A percentile compares a stretch with the other conserved stretches of the same genome.
These are phyloP conservation scores for Fragosphaeria purpurea DNA, from an alignment of 2,329 filamentous ascomycete species.

Conservation along the genomic window DNA sequence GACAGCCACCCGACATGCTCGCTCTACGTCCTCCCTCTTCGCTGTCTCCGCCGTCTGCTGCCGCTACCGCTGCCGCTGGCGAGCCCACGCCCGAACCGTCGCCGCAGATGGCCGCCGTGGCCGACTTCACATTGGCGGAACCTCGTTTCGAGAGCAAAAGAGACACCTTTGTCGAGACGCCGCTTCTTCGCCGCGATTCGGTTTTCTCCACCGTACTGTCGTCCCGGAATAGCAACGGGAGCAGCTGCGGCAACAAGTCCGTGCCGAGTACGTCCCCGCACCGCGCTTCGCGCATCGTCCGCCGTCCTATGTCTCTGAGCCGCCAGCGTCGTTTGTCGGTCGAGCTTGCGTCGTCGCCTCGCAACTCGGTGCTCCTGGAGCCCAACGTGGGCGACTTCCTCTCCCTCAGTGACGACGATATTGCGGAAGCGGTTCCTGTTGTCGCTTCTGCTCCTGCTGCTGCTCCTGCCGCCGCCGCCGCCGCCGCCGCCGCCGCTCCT, in stretches of 20 bases:
- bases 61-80: no score
- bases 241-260: not conserved
- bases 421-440: constrained; percentile 32
- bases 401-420: constrained; percentile 46
- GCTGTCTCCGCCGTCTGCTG: no score
- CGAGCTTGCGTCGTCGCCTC: constrained; percentile 14
- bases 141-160: no score
- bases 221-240: not conserved
- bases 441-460: not conserved
- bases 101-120: not conserved
- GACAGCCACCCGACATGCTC: no score
- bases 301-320: constrained; percentile 8
- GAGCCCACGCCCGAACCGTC: not conserved
- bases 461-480: not conserved
- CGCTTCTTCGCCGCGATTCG: not conserved
- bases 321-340: constrained; percentile 9
- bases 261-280: constrained; percentile 3
- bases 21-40: no score
- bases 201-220: constrained; percentile 4
- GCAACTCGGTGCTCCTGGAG: constrained; percentile 34
- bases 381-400: constrained; percentile 45
- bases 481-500: not conserved
- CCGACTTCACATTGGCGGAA: not conserved
- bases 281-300: constrained; percentile 11
- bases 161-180: not conserved